phyloP scores from a whole-genome alignment of 1,284 basidiomycete species.

The Trametes hirsuta region DNA sequence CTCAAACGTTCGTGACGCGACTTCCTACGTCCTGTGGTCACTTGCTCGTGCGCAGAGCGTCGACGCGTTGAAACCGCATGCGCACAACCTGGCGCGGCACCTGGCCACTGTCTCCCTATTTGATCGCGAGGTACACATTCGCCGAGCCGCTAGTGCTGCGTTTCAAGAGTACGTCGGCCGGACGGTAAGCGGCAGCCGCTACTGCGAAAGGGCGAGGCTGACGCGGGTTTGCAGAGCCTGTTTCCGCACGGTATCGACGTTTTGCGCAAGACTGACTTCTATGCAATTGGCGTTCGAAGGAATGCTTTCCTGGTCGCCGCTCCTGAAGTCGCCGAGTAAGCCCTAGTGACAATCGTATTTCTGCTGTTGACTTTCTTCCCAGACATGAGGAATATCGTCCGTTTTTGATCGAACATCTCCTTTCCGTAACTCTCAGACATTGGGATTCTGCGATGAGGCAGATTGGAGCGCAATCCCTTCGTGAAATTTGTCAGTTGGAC shows the following conservation, averaged over 20 bases:
- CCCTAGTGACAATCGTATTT: conserved; percentile 23
- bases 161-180: conserved; percentile 98
- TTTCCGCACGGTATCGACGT: conserved; percentile 96
- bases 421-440: conserved; percentile 80
- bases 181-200: conserved; percentile 58
- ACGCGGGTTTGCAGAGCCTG: conserved; percentile 56
- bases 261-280: conserved; percentile 92
- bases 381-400: conserved; percentile 75
- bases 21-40: conserved; percentile 95
- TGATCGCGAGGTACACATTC: conserved; percentile 93
- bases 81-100: conserved; percentile 66
- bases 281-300: conserved; percentile 84
- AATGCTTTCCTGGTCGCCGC: conserved; percentile 87
- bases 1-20: conserved; percentile 92
- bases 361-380: conserved; percentile 2
- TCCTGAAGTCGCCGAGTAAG: conserved; percentile 83
- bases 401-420: conserved; percentile 75
- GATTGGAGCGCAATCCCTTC: conserved; percentile 80
- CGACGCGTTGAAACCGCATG: conserved; percentile 63
- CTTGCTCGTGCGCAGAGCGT: conserved; percentile 79
- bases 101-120: conserved; percentile 83
- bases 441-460: conserved; percentile 88
- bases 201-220: conserved; percentile 10
- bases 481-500: conserved; percentile 68
- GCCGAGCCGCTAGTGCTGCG: conserved; percentile 96